Evolutionary conservation across 2,329 filamentous ascomycete species (phyloP), one percentile per base, ranked within the genome.

Genomic region (Diaporthe longicolla): DNA sequence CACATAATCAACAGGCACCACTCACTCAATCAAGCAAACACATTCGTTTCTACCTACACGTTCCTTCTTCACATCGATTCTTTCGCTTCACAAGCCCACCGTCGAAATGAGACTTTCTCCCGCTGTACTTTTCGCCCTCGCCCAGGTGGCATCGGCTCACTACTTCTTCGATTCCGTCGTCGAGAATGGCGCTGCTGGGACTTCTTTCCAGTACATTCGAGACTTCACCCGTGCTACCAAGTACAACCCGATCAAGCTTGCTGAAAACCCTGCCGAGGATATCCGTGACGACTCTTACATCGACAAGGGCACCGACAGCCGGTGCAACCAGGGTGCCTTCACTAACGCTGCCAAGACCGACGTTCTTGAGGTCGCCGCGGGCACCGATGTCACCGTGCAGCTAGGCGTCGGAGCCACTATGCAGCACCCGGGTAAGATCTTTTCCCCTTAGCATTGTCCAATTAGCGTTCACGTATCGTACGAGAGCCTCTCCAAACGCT

Each of bases 281-380:
- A 59, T 59, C 4, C 57, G 57, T 40, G 57, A 59, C 15, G 26
- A 24, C 57, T 59, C 57, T 10, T 40, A 24, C 21, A 59, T 59
- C 57, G 57, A 59, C 57, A 48, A 48, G 21, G 57, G 57, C 32
- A 10, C 57, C 21, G 57, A 59, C 35, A 26, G 21, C 32, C 15
- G 57, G 13, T 59, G 57, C 57, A 59, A 59, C 13, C 57, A 59
- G 35, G 57, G 57, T 15, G 57, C 57, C 57, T 59, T 59, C 35
- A 59, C 57, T 11, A 59, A 59, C 35, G 57, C 57, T 3, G 57
- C 57, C 57, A 59, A 59, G 57, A 59, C 57, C 10, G 35, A 40
- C 57, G 57, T 59, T 21, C 21, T 59, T 19, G 35, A 59, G 57
- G 57, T 40, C 57, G 19, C 32, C 57, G 57, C 32, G 35, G 55